Conservation (phyloP, 306 rosid species). For the Amphicarpaea edgeworthii region DNA sequence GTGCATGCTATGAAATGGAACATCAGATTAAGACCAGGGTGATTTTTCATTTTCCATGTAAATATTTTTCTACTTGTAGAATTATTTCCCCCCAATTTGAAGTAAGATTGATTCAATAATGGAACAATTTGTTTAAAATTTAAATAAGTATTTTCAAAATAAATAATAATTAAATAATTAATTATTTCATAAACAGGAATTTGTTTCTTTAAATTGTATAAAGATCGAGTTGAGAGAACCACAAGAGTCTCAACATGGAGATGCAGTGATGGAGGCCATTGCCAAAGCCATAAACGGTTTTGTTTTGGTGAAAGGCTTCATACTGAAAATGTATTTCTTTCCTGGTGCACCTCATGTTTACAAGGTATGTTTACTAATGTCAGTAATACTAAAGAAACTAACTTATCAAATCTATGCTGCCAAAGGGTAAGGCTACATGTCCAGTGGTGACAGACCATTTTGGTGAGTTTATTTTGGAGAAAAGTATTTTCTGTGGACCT, state of each 20-base stretch:
- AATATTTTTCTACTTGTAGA: slow-evolving; percentile 43
- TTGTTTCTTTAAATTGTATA: slow-evolving; percentile 63
- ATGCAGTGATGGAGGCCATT: slow-evolving; percentile 84
- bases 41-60: slow-evolving; percentile 80
- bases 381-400: no score
- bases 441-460: slow-evolving; percentile 47
- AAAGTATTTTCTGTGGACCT: slow-evolving; percentile 6
- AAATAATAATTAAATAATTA: no score
- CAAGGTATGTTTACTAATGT: slow-evolving; percentile 60
- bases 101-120: slow-evolving; percentile 38
- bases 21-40: slow-evolving; percentile 81
- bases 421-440: slow-evolving; percentile 56
- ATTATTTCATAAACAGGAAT: no score
- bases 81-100: no score
- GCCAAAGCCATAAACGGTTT: slow-evolving; percentile 77
- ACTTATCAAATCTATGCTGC: slow-evolving; percentile 49
- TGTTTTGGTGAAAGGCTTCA: slow-evolving; percentile 83
- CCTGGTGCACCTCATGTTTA: slow-evolving; percentile 88
- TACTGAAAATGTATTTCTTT: slow-evolving; percentile 87
- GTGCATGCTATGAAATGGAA: slow-evolving; percentile 92
- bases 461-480: slow-evolving; percentile 42
- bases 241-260: slow-evolving; percentile 82
- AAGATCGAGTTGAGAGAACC: slow-evolving; percentile 79
- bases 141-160: no score
- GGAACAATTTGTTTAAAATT: no score